Evolutionary conservation across 306 rosid species (phyloP).

Genomic region (Medicago ruthenica): DNA sequence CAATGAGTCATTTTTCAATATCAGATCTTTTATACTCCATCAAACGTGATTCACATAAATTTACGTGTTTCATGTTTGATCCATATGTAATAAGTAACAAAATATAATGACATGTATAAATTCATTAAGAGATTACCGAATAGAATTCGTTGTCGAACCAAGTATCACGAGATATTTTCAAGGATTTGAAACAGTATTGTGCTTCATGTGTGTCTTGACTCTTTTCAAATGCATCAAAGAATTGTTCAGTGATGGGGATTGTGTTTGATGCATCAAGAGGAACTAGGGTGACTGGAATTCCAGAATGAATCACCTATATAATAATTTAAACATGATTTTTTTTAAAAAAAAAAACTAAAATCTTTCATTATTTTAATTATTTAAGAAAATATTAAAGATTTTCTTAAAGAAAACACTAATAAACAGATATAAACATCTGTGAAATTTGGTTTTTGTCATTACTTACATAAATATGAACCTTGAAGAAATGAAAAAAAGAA

Average conservation of each 20-base stretch:
- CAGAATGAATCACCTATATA: constrained; percentile 86
- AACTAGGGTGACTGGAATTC: constrained; percentile 88
- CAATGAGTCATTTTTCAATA: constrained; percentile 11
- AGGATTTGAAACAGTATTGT: constrained; percentile 76
- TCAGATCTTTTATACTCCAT: constrained; percentile 31
- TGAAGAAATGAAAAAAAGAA: no score
- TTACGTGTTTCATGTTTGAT: neutral
- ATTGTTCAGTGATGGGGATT: constrained; percentile 68
- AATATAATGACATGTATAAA: neutral
- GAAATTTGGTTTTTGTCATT: no score
- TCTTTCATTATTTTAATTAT: no score
- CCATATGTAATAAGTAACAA: neutral
- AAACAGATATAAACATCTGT: no score
- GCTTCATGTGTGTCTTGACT: constrained; percentile 75
- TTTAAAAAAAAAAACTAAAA: no score
- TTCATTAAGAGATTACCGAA: constrained; percentile 52
- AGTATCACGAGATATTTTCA: constrained; percentile 82
- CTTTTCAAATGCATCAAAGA: constrained; percentile 71
- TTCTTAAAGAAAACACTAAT: no score
- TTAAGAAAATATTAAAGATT: no score
- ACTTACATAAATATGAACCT: constrained; percentile 49
- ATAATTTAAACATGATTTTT: no score
- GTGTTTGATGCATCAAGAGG: constrained; percentile 95
- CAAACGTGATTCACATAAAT: neutral
- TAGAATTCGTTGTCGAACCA: constrained; percentile 74